These are phyloP conservation scores for Arxiozyma heterogenica DNA, from an alignment of 1,139 yeast species.

Conservation along the genomic window DNA sequence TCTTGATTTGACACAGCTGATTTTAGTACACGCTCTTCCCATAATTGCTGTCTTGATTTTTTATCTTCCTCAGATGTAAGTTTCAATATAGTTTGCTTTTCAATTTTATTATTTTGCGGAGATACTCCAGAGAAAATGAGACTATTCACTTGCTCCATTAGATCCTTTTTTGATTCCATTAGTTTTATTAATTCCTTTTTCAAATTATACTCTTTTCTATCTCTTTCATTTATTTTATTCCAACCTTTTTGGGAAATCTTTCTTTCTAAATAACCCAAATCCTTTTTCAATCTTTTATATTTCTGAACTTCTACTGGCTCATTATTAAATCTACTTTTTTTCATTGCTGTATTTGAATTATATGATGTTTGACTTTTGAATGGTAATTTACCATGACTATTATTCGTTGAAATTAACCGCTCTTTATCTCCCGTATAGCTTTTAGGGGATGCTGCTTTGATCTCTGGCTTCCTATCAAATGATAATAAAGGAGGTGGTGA, in stretches of 20 bases:
- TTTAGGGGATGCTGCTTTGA: slow-evolving; percentile 1
- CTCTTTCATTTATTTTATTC: slow-evolving; percentile 40
- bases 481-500: neutral
- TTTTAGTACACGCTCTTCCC: slow-evolving; percentile 28
- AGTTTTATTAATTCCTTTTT: slow-evolving; percentile 41
- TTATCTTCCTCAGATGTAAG: neutral
- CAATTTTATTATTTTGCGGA: neutral
- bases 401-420: neutral
- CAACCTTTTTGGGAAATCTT: slow-evolving; percentile 42
- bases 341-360: neutral
- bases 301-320: slow-evolving; percentile 9
- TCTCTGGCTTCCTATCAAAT: slow-evolving; percentile 1
- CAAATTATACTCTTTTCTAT: slow-evolving; percentile 42
- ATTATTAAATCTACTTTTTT: slow-evolving; percentile 13
- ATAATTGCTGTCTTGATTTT: slow-evolving; percentile 15
- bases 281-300: slow-evolving; percentile 33
- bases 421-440: neutral
- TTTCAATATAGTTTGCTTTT: neutral
- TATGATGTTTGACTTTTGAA: neutral
- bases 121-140: slow-evolving; percentile 33
- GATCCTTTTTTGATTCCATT: slow-evolving; percentile 35
- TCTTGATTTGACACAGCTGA: slow-evolving; percentile 26
- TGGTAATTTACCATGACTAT: neutral
- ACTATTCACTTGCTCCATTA: slow-evolving; percentile 7
- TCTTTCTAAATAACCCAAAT: slow-evolving; percentile 41